phyloP scores from a whole-genome alignment of 768 basidiomycete genomes.

The Boletus rubropictus region DNA sequence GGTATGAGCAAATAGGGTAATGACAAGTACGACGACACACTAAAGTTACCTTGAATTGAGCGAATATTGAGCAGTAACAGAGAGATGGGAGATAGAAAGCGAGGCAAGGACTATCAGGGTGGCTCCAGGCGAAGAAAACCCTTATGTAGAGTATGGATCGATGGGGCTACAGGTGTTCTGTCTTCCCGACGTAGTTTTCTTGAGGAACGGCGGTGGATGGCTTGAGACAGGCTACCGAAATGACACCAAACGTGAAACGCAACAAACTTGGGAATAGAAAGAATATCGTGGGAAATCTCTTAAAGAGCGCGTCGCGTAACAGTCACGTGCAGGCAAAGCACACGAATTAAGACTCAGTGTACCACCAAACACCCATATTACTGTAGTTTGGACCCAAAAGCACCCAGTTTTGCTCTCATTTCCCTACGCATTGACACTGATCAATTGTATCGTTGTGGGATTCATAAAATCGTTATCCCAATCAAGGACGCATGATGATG shows the following conservation, averaged over 20 bases:
- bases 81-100: conserved; percentile 22
- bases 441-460: background rate
- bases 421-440: background rate
- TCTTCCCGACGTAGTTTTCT: conserved; percentile 10
- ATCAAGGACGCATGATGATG: background rate
- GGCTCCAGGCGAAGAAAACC: conserved; percentile 16
- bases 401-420: background rate
- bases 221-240: conserved; percentile 16
- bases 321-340: conserved; percentile 32
- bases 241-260: conserved; percentile 26
- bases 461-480: background rate
- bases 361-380: too few species aligned
- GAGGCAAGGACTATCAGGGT: conserved; percentile 16
- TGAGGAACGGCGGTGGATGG: conserved; percentile 13
- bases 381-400: too few species aligned
- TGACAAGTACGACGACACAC: background rate
- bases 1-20: conserved; percentile 9
- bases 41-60: conserved; percentile 19
- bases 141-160: conserved; percentile 15
- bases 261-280: conserved; percentile 22
- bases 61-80: conserved; percentile 11
- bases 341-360: background rate
- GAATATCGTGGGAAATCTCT: conserved; percentile 28
- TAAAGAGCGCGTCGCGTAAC: conserved; percentile 37
- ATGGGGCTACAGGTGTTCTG: conserved; percentile 1